Evolutionary conservation across 257 asterid genomes (phyloP), one percentile per base, ranked within the genome.

Genomic region (Craterostigma plantagineum): DNA sequence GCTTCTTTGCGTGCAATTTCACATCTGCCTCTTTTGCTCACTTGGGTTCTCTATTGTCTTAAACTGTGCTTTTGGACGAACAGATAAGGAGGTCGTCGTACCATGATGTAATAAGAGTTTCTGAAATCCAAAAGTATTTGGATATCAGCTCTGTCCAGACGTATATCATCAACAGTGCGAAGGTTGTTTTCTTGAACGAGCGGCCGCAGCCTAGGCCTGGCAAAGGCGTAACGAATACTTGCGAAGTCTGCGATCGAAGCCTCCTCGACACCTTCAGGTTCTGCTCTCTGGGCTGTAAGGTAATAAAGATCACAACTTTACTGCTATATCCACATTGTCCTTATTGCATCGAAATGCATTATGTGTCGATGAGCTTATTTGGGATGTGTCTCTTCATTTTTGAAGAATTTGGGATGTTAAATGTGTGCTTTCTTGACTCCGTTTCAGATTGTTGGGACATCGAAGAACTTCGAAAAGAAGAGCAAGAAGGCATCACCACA

Each of bases 231-330:
- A 75, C 94, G 45, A 75, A 82, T 50, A 75, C 92, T 33, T 82
- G 95, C 59, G 59, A 73, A 35, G 91, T 79, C 1, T 82, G 95
- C 45, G 82, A 76, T 38, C 68, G 95, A 15, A 75, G 82, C 63
- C 92, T 82, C 15, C 91, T 79, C 17, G 92, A 79, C 33, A 68
- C 83, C 53, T 82, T 78, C 76, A 53, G 63, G 37, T 82, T 78
- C 71, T 82, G 95, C 66, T 82, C 95, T n/a, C 85, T 82, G 33
- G 95, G 95, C 11, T 82, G 95, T 65, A 82, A 82, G 92, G 95
- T 82, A 49, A 11, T 37, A 8, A 23, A 2, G 6, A 23, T 23
- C 30, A 23, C 30, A 23, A 6, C 30, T 23, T n/a, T n/a, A 9
- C 38, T 15, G 18, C 30, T 23, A 23, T 5, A 10, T 9, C 34